phyloP scores from a whole-genome alignment of 2,329 filamentous ascomycete genomes.

The Scedosporium minutisporum region DNA sequence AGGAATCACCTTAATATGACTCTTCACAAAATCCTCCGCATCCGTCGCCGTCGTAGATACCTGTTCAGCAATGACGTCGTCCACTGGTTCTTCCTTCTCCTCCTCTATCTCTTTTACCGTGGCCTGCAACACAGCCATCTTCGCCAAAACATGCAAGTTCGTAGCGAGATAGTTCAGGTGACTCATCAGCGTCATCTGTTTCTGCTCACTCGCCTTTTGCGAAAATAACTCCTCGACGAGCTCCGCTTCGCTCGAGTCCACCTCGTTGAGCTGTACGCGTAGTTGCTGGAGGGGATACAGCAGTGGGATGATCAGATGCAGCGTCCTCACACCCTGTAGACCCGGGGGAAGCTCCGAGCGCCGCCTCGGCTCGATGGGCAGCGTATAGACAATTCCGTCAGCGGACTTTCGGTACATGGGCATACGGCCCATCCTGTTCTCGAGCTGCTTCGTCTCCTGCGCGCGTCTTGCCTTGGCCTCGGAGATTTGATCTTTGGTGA shows the following conservation, averaged over 20 bases:
- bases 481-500: constrained; percentile 48
- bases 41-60: constrained; percentile 6
- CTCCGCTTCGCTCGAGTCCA: constrained; percentile 49
- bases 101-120: constrained; percentile 11
- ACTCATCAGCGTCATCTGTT: constrained; percentile 56
- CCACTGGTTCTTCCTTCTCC: constrained; percentile 4
- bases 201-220: constrained; percentile 44
- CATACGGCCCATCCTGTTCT: constrained; percentile 62
- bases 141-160: constrained; percentile 59
- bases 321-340: constrained; percentile 51
- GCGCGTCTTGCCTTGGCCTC: constrained; percentile 55
- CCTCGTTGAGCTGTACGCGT: constrained; percentile 55
- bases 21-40: constrained; percentile 34
- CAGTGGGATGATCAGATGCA: constrained; percentile 60
- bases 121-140: constrained; percentile 18
- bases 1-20: constrained; percentile 62
- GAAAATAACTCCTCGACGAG: constrained; percentile 57
- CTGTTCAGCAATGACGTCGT: neutral
- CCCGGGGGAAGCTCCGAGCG: constrained; percentile 48
- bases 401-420: constrained; percentile 57
- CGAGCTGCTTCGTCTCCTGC: constrained; percentile 60
- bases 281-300: constrained; percentile 64
- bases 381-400: constrained; percentile 60
- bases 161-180: constrained; percentile 67
- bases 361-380: constrained; percentile 60